Conservation (phyloP, 140 eudicot species). For the Flaveria floridana region DNA sequence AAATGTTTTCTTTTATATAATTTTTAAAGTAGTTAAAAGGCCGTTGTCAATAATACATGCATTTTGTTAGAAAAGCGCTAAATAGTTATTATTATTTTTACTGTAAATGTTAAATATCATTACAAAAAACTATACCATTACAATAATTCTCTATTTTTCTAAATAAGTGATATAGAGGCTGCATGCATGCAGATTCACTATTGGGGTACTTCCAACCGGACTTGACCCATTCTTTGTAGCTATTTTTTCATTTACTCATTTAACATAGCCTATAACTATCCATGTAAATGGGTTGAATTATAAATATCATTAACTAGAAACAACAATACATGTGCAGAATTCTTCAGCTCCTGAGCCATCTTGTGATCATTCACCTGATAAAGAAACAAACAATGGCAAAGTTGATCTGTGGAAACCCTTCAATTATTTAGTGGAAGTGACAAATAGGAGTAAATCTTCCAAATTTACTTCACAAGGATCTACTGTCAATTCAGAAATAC, state of each 20-base stretch:
- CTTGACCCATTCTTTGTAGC: neutral
- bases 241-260: neutral
- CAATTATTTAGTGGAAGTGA: conserved; percentile 79
- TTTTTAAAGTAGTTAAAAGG: neutral
- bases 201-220: neutral
- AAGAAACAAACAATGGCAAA: conserved; percentile 54
- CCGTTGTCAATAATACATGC: neutral
- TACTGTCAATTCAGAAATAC: conserved; percentile 49
- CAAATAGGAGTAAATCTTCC: conserved; percentile 76
- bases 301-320: conserved; percentile 19
- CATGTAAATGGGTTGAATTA: conserved; percentile 7
- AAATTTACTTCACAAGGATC: conserved; percentile 60
- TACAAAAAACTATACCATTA: neutral
- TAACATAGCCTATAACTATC: neutral
- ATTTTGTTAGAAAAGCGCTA: neutral
- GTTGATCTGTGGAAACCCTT: conserved; percentile 76
- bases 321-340: conserved; percentile 45
- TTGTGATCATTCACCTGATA: conserved; percentile 44
- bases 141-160: neutral
- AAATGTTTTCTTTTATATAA: neutral
- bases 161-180: neutral
- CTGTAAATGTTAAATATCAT: neutral
- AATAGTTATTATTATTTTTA: neutral
- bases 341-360: conserved; percentile 59
- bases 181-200: neutral